A percentile compares a stretch with the other conserved stretches of the same genome.
Conservation (phyloP, 2,329 filamentous ascomycete genomes). For the Bipolaris bicolor region DNA sequence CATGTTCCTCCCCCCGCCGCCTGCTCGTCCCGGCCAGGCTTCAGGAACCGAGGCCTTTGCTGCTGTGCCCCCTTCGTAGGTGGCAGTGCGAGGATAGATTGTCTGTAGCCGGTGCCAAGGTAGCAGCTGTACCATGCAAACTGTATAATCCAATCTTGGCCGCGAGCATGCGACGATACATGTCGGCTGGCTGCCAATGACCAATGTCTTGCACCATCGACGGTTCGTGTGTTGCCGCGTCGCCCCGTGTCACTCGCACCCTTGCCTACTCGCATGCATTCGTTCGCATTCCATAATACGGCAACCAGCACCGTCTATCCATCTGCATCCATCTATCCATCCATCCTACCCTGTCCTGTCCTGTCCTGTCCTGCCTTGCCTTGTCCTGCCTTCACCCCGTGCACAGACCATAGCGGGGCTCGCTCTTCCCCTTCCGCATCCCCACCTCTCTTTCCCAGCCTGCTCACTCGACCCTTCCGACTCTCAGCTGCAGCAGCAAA, state of each 20-base stretch:
- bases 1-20: conserved; percentile 66
- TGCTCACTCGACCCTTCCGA: conserved; percentile 13
- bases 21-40: conserved; percentile 39
- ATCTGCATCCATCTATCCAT: too few relatives aligned
- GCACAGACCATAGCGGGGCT: conserved; percentile 19
- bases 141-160: conserved; percentile 17
- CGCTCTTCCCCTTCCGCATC: conserved; percentile 21
- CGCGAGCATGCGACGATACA: conserved; percentile 1
- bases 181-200: conserved; percentile 3
- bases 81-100: conserved; percentile 1
- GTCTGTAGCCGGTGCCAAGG: conserved; percentile 7
- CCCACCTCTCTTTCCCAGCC: conserved; percentile 29
- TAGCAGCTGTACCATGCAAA: conserved; percentile 25
- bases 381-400: conserved; percentile 12
- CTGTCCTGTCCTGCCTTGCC: too few relatives aligned
- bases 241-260: conserved; percentile 5
- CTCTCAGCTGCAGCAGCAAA: conserved; percentile 11
- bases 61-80: conserved; percentile 53
- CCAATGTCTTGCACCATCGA: conserved; percentile 1
- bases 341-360: too few relatives aligned
- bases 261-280: neutral
- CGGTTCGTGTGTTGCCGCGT: conserved; percentile 2
- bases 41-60: conserved; percentile 57
- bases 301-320: neutral
- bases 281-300: conserved; percentile 3